Evolutionary conservation across 176 grass and related monocot genomes (phyloP), one percentile per base, ranked within the genome.

Genomic region (Carex parvula): DNA sequence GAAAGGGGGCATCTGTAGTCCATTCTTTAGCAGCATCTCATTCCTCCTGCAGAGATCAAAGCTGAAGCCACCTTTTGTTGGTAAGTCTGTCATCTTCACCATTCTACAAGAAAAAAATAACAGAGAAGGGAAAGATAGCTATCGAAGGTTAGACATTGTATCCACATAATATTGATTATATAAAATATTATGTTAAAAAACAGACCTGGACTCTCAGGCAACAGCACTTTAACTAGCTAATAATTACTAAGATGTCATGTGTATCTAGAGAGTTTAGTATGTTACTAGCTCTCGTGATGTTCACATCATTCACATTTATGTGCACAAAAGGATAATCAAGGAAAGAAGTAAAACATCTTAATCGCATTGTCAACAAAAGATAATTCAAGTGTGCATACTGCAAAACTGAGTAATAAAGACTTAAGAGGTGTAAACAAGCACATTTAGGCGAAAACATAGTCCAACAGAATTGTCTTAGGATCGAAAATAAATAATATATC

Each of bases 1-100:
- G 74, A 95, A 95, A 3, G 66, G 77, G 20, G 93, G 96, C 46
- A 90, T 35, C 59, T 89, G 87, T 29, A 92, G 29, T 8, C 93
- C 96, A 26, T 83, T 94, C 78, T 94, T 89, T 74, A 83, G 64
- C 6, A 93, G 86, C 88, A 95, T 93, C 56, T 60, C 57, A 85
- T 95, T 99, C 66, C 96, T 89, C 39, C 85, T 66, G 85, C 91
- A 95, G 18, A 91, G 76, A 74, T 89, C 93, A 83, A 91, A 95
- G 85, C 78, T 93, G 88, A 99, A 99, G 5, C 96, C 93, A 80
- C 96, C 93, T 89, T 95, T 99, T 4, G 76, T 55, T 2, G 91
- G 89, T 80, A 93, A 77, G 84, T 99, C 91, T 84, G 63, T 41
- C 32, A 65, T 70, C 50, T 85, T 89, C 46, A 71, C 79, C 96